phyloP scores from a whole-genome alignment of 345 rosid species.

The Arabis hirsuta region DNA sequence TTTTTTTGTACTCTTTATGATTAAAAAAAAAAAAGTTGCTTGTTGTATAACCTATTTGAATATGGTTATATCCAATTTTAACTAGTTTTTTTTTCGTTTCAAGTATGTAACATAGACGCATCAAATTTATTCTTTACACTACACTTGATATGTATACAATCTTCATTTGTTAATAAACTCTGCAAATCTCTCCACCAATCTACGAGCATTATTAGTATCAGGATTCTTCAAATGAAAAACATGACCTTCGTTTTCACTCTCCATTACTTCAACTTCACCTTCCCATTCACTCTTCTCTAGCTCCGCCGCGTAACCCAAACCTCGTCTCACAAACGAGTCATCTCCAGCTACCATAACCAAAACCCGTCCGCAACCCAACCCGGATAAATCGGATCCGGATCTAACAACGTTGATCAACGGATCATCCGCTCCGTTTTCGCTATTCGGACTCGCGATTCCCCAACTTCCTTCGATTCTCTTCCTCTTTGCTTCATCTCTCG shows the following conservation, averaged over 20 bases:
- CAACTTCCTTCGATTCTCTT: constrained; percentile 39
- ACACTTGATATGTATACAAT: too few relatives aligned
- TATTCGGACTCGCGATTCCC: constrained; percentile 44
- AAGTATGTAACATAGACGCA: too few relatives aligned
- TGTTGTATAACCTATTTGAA: too few relatives aligned
- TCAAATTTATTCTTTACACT: too few relatives aligned
- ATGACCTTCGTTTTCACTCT: constrained; percentile 50
- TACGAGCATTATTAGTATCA: constrained; percentile 35
- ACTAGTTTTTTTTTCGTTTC: too few relatives aligned
- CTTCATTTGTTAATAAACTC: constrained; percentile 33
- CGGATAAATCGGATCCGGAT: constrained; percentile 37
- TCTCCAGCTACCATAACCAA: constrained; percentile 53
- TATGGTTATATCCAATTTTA: too few relatives aligned
- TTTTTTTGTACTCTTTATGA: too few relatives aligned
- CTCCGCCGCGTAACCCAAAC: constrained; percentile 44
- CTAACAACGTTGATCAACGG: constrained; percentile 51
- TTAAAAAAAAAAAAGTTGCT: too few relatives aligned
- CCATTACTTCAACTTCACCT: constrained; percentile 49
- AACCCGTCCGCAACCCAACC: constrained; percentile 45
- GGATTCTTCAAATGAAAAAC: constrained; percentile 49
- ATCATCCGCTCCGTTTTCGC: constrained; percentile 50
- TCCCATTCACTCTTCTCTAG: constrained; percentile 51
- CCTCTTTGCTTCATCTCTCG: constrained; percentile 42
- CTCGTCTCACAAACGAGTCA: constrained; percentile 47
- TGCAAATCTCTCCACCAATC: constrained; percentile 34